Evolutionary conservation across 2,329 filamentous ascomycete species (phyloP).

Genomic region (Coniochaeta sp.): DNA sequence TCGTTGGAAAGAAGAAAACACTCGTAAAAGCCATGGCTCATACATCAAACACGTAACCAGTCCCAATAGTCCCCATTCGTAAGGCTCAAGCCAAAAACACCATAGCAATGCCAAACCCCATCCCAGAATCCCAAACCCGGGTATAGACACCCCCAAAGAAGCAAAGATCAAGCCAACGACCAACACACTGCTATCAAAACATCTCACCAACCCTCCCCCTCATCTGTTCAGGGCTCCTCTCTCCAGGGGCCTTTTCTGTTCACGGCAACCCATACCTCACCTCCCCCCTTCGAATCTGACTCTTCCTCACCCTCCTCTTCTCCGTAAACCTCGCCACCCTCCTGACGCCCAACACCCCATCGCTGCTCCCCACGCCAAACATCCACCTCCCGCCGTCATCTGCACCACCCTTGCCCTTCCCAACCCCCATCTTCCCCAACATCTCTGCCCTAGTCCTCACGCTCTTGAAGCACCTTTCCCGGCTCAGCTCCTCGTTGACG

Average conservation of each 20-base stretch:
- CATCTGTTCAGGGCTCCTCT: too few relatives aligned
- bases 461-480: slow-evolving; percentile 66
- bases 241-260: too few relatives aligned
- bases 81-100: not conserved
- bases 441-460: slow-evolving; percentile 61
- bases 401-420: slow-evolving; percentile 14
- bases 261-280: not conserved
- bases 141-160: not conserved
- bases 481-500: slow-evolving; percentile 62
- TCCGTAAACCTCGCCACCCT: slow-evolving; percentile 38
- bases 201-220: too few relatives aligned
- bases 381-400: slow-evolving; percentile 45
- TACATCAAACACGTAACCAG: not conserved
- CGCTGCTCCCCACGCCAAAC: slow-evolving; percentile 29
- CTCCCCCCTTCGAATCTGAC: slow-evolving; percentile 16
- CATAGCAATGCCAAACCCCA: not conserved
- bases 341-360: slow-evolving; percentile 33
- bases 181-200: not conserved
- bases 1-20: too few relatives aligned
- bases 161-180: not conserved
- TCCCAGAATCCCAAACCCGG: not conserved
- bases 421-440: slow-evolving; percentile 57
- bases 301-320: slow-evolving; percentile 22
- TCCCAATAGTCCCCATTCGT: not conserved
- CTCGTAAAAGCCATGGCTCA: not conserved